phyloP scores from a whole-genome alignment of 352 stramenopile genomes.

The Phytophthora brassicae region DNA sequence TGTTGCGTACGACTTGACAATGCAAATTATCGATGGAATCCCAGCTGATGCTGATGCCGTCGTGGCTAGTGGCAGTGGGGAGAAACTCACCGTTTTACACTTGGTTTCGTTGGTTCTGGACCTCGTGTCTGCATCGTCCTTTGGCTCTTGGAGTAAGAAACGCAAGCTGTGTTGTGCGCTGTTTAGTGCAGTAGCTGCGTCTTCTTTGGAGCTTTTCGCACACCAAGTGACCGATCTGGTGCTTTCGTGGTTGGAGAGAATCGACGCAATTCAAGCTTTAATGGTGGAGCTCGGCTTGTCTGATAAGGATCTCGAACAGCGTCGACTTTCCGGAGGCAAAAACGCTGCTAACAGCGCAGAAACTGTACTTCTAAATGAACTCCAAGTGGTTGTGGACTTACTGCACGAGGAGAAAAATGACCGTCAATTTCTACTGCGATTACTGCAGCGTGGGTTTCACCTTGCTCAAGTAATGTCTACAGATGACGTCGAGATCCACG shows the following conservation, averaged over 20 bases:
- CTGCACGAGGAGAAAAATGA: slow-evolving; percentile 61
- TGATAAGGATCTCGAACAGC: slow-evolving; percentile 57
- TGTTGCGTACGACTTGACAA: slow-evolving; percentile 50
- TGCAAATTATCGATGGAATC: slow-evolving; percentile 38
- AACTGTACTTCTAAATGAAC: slow-evolving; percentile 53
- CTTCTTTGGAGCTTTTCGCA: slow-evolving; percentile 39
- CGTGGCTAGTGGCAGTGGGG: slow-evolving; percentile 1
- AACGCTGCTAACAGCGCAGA: slow-evolving; percentile 29
- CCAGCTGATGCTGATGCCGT: slow-evolving; percentile 5
- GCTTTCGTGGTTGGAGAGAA: slow-evolving; percentile 44
- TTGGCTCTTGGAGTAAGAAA: slow-evolving; percentile 66
- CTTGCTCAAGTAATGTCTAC: slow-evolving; percentile 36
- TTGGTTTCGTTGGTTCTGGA: slow-evolving; percentile 70
- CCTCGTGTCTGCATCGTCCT: slow-evolving; percentile 61
- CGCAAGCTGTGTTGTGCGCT: slow-evolving; percentile 40
- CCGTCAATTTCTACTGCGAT: slow-evolving; percentile 46
- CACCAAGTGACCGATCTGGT: slow-evolving; percentile 57
- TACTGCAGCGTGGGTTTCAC: slow-evolving; percentile 65
- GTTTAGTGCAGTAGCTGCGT: slow-evolving; percentile 31
- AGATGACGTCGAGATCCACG: slow-evolving; percentile 8
- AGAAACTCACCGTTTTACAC: slow-evolving; percentile 40
- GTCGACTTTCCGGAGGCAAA: slow-evolving; percentile 38
- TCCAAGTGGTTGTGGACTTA: slow-evolving; percentile 71
- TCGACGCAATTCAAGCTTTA: slow-evolving; percentile 58
- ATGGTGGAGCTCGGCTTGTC: slow-evolving; percentile 64